Evolutionary conservation across 306 rosid species (phyloP).

Genomic region (Sphenostylis stenocarpa): DNA sequence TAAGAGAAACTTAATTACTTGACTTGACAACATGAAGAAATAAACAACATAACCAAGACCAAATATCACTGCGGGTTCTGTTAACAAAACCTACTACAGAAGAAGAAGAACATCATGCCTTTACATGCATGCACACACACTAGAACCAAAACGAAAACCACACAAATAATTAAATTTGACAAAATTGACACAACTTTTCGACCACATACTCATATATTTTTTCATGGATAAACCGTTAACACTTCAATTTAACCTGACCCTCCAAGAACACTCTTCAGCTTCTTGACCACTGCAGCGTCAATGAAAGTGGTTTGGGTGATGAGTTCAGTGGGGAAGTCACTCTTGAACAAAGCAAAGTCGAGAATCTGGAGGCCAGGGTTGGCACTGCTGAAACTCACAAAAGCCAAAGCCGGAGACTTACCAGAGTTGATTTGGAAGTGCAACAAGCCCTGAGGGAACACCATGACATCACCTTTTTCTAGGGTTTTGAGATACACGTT

Average conservation of each 20-base stretch:
- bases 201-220: neutral
- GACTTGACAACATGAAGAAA: neutral
- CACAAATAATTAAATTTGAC: neutral
- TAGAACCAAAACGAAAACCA: slow-evolving; percentile 11
- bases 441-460: slow-evolving; percentile 77
- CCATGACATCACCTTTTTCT: slow-evolving; percentile 68
- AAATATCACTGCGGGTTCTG: neutral
- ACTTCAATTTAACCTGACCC: slow-evolving; percentile 46
- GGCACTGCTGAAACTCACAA: slow-evolving; percentile 63
- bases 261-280: slow-evolving; percentile 88
- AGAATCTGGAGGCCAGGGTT: slow-evolving; percentile 75
- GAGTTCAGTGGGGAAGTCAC: slow-evolving; percentile 61
- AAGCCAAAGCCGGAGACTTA: slow-evolving; percentile 16
- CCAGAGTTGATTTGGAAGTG: slow-evolving; percentile 74
- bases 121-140: slow-evolving; percentile 29
- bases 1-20: neutral
- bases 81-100: neutral
- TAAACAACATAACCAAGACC: neutral
- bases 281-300: slow-evolving; percentile 58
- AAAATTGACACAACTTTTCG: neutral
- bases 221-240: no score
- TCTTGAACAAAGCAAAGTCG: slow-evolving; percentile 68
- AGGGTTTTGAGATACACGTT: slow-evolving; percentile 58
- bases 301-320: slow-evolving; percentile 57
- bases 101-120: neutral